Base-by-base conservation (phyloP, 1,139 yeast species). In the Lodderomyces theae region DNA sequence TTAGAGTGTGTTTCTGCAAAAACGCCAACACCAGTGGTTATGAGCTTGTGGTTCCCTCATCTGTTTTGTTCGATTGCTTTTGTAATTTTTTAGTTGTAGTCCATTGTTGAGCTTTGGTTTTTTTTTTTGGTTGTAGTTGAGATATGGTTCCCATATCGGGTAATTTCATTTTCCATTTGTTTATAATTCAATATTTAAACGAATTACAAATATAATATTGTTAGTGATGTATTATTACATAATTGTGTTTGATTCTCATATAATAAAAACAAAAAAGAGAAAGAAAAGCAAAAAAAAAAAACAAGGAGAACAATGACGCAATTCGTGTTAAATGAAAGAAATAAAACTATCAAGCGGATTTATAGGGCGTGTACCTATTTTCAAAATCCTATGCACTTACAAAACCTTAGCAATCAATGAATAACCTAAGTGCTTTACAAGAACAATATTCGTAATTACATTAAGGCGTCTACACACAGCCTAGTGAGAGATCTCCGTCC, bases 161-260 rank as follows among this genome's bases (percentile, higher is more conserved):
- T 28, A 28, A 28, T 28, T 5, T 5, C 13, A 12, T 26, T 15
- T 8, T 8, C 15, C 5, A 3, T 28, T 28, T 28, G 31, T 28
- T 28, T 28, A 28, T 28, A 28, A 28, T 28, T 28, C 31, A 28
- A 28, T 15, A 3, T 5, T 28, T 28, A 28, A 28, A 28, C 31
- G 31, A 28, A 28, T 28, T 28, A 28, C 31, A 28, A 28, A 28
- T 12, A 12, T 15, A 26, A 5, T 15, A 26, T 21, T 21, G 23
- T 9, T 6, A 21, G 23, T 21, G 9, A 21, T 21, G 5, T 23
- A 23, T 23, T 23, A 23, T 23, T 23, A 23, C 10, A 6, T 8
- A 8, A 23, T 6, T 23, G n/a, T n/a, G n/a, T n/a, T n/a, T n/a
- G n/a, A n/a, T n/a, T n/a, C n/a, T n/a, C n/a, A n/a, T n/a, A n/a